A percentile compares a stretch with the other conserved stretches of the same genome.
Conservation (phyloP, 2,329 filamentous ascomycete genomes). For the Zopfia rhizophila region DNA sequence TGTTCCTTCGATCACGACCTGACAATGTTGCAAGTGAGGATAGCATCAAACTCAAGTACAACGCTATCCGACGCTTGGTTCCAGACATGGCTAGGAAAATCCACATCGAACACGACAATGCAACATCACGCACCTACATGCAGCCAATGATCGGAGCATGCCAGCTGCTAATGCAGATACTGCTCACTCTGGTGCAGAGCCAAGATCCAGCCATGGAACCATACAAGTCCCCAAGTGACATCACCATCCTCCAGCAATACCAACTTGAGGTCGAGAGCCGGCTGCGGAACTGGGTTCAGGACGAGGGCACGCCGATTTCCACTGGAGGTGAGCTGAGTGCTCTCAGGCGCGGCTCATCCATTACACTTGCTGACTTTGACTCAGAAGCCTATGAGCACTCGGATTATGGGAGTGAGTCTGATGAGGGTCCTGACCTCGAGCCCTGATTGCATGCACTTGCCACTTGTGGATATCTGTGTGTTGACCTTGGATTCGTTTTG, state of each 20-base stretch:
- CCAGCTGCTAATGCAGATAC: conserved; percentile 28
- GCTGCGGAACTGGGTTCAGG: conserved; percentile 36
- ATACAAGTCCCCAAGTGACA: conserved; percentile 35
- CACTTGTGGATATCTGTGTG: too few species aligned
- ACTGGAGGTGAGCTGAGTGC: conserved; percentile 28
- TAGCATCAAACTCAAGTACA: conserved; percentile 34
- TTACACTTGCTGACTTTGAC: conserved; percentile 13
- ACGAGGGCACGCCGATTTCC: conserved; percentile 42
- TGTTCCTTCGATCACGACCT: conserved; percentile 30
- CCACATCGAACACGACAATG: conserved; percentile 33
- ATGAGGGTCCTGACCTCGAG: conserved; percentile 22
- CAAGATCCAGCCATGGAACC: conserved; percentile 32
- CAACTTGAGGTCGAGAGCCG: conserved; percentile 34
- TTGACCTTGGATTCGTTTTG: too few species aligned
- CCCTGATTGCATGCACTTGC: too few species aligned
- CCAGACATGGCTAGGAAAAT: conserved; percentile 34
- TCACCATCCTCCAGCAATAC: conserved; percentile 34
- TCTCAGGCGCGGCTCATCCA: neutral
- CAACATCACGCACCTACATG: conserved; percentile 35
- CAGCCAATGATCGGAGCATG: conserved; percentile 36
- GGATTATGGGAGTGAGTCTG: conserved; percentile 51
- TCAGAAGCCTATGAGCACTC: conserved; percentile 47
- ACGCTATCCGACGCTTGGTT: conserved; percentile 26
- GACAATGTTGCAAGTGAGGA: conserved; percentile 27
- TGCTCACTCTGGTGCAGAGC: conserved; percentile 30